Evolutionary conservation across 331 rosid species (phyloP).

Genomic region (Dryas integrifolia): DNA sequence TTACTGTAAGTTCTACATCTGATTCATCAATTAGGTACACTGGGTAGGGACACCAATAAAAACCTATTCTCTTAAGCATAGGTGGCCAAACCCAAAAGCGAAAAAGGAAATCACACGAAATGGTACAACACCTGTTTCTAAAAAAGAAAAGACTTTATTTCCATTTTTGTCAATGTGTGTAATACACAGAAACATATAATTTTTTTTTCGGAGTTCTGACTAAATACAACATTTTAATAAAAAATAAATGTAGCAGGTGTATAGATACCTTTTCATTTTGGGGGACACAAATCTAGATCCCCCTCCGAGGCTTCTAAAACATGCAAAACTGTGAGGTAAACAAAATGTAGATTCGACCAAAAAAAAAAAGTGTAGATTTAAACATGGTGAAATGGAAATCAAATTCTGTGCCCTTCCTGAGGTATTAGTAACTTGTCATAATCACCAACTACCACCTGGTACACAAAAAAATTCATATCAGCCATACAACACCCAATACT

Average conservation of each 20-base stretch:
- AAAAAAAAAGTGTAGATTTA: conserved; percentile 15
- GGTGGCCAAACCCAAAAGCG: not conserved
- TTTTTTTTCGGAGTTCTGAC: not conserved
- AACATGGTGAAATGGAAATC: conserved; percentile 15
- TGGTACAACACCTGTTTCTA: not conserved
- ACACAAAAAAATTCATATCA: conserved; percentile 9
- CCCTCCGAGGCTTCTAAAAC: conserved; percentile 35
- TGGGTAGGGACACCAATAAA: too few species aligned
- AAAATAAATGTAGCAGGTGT: not conserved
- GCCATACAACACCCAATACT: conserved; percentile 4
- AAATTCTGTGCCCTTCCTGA: conserved; percentile 52
- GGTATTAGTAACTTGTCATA: conserved; percentile 61
- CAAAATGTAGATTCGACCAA: conserved; percentile 15
- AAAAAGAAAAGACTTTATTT: not conserved
- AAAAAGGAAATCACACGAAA: too few species aligned
- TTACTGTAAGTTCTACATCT: too few species aligned
- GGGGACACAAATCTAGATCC: conserved; percentile 12
- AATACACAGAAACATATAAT: not conserved
- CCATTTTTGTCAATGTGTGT: not conserved
- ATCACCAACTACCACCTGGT: conserved; percentile 64
- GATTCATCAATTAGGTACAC: too few species aligned
- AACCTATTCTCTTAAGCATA: too few species aligned
- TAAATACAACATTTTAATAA: conserved; percentile 5
- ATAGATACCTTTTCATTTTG: conserved; percentile 12
- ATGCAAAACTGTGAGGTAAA: conserved; percentile 41